phyloP scores from a whole-genome alignment of 1,284 basidiomycete genomes.

The Heterobasidion parviporum region DNA sequence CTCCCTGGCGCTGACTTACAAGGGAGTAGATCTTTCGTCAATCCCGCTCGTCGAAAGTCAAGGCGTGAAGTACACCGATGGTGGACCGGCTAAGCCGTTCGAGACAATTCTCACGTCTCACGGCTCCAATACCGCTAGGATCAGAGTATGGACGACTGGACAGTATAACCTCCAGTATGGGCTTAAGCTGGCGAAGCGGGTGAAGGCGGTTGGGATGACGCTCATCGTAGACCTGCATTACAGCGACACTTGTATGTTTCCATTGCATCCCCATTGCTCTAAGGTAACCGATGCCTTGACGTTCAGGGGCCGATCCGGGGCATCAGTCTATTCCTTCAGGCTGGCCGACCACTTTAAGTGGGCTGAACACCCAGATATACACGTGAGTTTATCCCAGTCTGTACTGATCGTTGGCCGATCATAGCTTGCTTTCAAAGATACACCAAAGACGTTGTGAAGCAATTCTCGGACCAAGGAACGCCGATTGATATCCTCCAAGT shows the following conservation, averaged over 20 bases:
- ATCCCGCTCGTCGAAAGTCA: slow-evolving; percentile 43
- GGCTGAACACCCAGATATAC: slow-evolving; percentile 47
- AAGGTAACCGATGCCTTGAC: background rate
- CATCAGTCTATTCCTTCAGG: slow-evolving; percentile 50
- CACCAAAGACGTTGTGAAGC: slow-evolving; percentile 39
- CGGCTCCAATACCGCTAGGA: slow-evolving; percentile 49
- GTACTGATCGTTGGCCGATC: background rate
- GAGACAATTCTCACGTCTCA: slow-evolving; percentile 47
- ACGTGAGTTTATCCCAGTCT: slow-evolving; percentile 24
- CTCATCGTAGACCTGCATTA: slow-evolving; percentile 53
- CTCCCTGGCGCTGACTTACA: slow-evolving; percentile 33
- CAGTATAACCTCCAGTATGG: slow-evolving; percentile 48
- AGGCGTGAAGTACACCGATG: slow-evolving; percentile 41
- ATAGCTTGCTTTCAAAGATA: slow-evolving; percentile 28
- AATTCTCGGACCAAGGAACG: slow-evolving; percentile 45
- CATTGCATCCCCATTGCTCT: background rate
- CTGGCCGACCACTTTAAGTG: slow-evolving; percentile 45
- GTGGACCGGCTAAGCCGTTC: slow-evolving; percentile 31
- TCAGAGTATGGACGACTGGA: slow-evolving; percentile 55
- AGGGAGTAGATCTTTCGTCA: slow-evolving; percentile 55
- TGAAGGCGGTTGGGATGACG: slow-evolving; percentile 48
- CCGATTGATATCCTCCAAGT: slow-evolving; percentile 45
- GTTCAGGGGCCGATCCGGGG: slow-evolving; percentile 52
- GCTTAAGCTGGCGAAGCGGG: slow-evolving; percentile 46
- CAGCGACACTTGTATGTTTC: slow-evolving; percentile 48